Conservation (phyloP, 2,329 filamentous ascomycete genomes). For the Neurospora sp. region DNA sequence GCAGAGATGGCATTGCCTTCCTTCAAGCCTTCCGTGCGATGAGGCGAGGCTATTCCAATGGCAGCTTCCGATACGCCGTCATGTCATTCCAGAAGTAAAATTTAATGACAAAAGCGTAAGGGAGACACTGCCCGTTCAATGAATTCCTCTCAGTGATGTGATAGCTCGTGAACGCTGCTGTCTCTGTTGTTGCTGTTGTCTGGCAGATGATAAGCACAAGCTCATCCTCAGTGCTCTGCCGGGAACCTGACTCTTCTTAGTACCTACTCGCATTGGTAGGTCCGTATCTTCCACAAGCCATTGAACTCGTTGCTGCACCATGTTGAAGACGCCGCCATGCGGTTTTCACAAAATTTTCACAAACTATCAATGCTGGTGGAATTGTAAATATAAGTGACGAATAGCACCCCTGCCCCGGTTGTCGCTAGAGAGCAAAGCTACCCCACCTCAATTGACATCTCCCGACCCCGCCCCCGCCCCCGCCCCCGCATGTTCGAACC, state of each 20-base stretch:
- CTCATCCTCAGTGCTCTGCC: neutral
- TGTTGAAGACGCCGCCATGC: neutral
- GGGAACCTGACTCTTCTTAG: neutral
- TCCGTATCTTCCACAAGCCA: neutral
- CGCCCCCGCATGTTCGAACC: neutral
- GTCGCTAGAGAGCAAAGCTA: neutral
- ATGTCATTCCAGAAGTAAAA: constrained; percentile 43
- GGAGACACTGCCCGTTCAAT: neutral
- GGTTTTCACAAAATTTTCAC: neutral
- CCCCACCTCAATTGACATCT: neutral
- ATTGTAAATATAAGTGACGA: neutral
- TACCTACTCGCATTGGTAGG: neutral
- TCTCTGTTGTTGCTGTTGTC: neutral
- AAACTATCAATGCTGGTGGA: neutral
- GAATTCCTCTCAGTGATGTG: neutral
- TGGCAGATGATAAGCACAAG: neutral
- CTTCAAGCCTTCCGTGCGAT: constrained; percentile 52
- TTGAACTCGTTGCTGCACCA: neutral
- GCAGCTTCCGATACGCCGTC: constrained; percentile 48
- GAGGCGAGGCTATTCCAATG: constrained; percentile 49
- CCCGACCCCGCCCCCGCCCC: neutral
- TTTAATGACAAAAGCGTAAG: neutral
- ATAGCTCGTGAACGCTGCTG: neutral
- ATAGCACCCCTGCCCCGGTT: neutral
- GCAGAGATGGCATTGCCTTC: constrained; percentile 50